Base-by-base conservation (phyloP, 306 rosid genomes). In the Nissolia schottii region DNA sequence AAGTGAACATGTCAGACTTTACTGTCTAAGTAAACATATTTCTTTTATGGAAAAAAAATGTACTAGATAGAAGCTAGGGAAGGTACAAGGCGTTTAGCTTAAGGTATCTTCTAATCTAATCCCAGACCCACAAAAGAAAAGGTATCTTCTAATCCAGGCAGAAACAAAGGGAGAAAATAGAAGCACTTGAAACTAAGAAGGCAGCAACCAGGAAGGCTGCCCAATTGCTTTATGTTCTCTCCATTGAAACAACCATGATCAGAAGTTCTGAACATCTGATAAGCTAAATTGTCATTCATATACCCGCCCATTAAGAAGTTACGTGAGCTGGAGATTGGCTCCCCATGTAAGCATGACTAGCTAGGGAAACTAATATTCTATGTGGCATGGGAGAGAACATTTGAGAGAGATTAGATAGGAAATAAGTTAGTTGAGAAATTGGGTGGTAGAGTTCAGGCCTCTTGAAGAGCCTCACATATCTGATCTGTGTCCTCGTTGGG, bases 81-180 rank as follows among this genome's bases (percentile, higher is more conserved):
- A 14, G n/a, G 48, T 13, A 41, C 16, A 15, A 43, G 41, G 70
- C 11, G 34, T n/a, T n/a, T n/a, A n/a, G n/a, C n/a, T n/a, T n/a
- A n/a, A n/a, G n/a, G n/a, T n/a, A n/a, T n/a, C n/a, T n/a, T n/a
- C n/a, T n/a, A n/a, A n/a, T n/a, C n/a, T n/a, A n/a, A n/a, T n/a
- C n/a, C n/a, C n/a, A n/a, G n/a, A n/a, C n/a, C n/a, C n/a, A n/a
- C n/a, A n/a, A n/a, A n/a, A n/a, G n/a, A n/a, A n/a, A 58, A 59
- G 49, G 67, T 58, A 19, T 59, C 68, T 48, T 72, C 35, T 20
- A 57, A 24, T 58, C 35, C 13, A 20, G 9, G 29, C 43, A 54
- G 74, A 54, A 65, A 28, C 57, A 54, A 41, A 43, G n/a, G 49
- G 25, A 64, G 56, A 53, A 49, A 73, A 74, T 16, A 46, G 23